Evolutionary conservation across 495 filamentous ascomycete species (phyloP), one percentile per base, ranked within the genome.

Genomic region (Trichoderma gamsii): DNA sequence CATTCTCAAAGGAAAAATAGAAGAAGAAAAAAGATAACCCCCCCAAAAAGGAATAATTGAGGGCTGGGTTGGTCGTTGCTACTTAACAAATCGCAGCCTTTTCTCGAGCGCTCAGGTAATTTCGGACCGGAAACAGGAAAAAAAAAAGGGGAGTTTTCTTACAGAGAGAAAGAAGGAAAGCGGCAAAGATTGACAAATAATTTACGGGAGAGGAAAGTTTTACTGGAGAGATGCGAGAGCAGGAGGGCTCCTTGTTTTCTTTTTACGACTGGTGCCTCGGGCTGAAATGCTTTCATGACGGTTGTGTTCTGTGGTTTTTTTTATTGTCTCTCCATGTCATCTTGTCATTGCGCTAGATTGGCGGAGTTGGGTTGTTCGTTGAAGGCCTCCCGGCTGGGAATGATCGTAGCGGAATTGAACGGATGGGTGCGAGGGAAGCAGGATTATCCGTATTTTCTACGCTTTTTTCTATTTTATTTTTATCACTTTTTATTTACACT

Each of bases 361-460:
- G 56, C 56, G 56, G 56, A 61, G 56, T 61, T 61, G 56, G 56
- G 56, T 61, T 61, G 56, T 61, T 61, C 56, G 56, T 16, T 61
- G 25, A 61, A 61, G 56, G 56, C 56, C 56, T 61, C 56, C 56
- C 56, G 56, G 56, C 56, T 61, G 56, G 56, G 25, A 61, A 61
- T 29, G 56, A 61, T 61, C 56, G 56, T 61, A 61, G 56, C 56
- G 56, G 56, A 49, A 61, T 61, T 61, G 56, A 61, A 61, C 27
- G 56, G 56, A 32, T 29, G 56, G 56, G 23, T 29, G 49, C 27
- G 56, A 29, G 56, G 56, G 56, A 32, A 61, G 35, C 56, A 32
- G 56, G 56, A 16, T 61, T 61, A 61, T 29, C 25, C 23, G 56
- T 61, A 25, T 27, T 61, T 38, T 61, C 56, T 61, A 61, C 56